phyloP scores from a whole-genome alignment of 176 grass and related monocot species.

The Oryza meridionalis region DNA sequence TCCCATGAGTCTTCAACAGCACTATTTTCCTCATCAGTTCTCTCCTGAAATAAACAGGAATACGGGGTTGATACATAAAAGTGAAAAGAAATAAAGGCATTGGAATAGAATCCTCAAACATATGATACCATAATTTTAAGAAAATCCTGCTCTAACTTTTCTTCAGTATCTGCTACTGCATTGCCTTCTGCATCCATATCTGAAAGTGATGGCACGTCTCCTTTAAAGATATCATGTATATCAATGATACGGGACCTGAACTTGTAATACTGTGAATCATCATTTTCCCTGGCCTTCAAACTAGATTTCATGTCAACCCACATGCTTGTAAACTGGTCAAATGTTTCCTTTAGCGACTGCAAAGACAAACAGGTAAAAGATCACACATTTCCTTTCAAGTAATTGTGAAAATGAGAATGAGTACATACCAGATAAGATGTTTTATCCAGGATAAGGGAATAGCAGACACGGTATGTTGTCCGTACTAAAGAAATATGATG shows the following conservation, averaged over 20 bases:
- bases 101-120: constrained; percentile 18
- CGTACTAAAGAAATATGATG: constrained; percentile 66
- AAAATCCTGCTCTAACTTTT: constrained; percentile 69
- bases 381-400: background rate
- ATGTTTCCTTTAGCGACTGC: constrained; percentile 67
- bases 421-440: constrained; percentile 73
- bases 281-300: constrained; percentile 63
- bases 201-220: constrained; percentile 53
- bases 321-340: constrained; percentile 78
- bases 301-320: constrained; percentile 88
- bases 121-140: constrained; percentile 51
- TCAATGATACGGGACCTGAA: constrained; percentile 68
- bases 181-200: constrained; percentile 52
- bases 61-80: constrained; percentile 7
- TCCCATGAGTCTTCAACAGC: constrained; percentile 65
- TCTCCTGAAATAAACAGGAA: constrained; percentile 58
- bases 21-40: constrained; percentile 45
- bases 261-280: constrained; percentile 72
- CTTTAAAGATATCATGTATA: constrained; percentile 76
- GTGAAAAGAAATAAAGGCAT: constrained; percentile 17
- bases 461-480: constrained; percentile 51
- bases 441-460: constrained; percentile 65
- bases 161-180: constrained; percentile 52
- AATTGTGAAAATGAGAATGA: constrained; percentile 24
- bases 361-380: constrained; percentile 47